Base-by-base conservation (phyloP, 2,329 filamentous ascomycete species). In the Stachybotrys chartarum region DNA sequence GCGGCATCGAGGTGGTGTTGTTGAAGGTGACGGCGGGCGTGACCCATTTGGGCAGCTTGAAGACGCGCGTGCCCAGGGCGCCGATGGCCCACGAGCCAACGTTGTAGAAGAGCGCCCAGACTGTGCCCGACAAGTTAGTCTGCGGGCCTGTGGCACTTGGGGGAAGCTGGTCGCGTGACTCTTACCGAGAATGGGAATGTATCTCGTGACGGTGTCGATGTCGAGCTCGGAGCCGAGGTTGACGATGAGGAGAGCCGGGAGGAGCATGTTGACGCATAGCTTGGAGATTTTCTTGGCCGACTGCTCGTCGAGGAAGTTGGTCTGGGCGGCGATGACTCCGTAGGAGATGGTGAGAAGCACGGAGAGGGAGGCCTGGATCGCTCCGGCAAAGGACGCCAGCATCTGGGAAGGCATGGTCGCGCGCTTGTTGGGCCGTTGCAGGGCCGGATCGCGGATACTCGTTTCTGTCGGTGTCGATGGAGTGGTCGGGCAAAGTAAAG, bases 261-360 rank as follows among this genome's bases (percentile, higher is more conserved):
- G 50, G 16, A 52, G 50, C 50, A 52, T 52, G 50, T 52, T 52
- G 10, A 52, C 50, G 35, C 50, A 52, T 42, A 52, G 35, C 50
- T 52, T 52, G 11, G 50, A 52, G 50, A 52, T 52, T 44, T 52
- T 52, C 50, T 52, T 52, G 16, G 50, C 50, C 12, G 50, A 35
- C 10, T 32, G 14, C 32, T 52, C 50, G 17, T 52, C 50, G n/a
- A 52, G 50, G 17, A 52, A 44, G 8, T 44, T 18, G n/a, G 50
- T 42, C 35, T 52, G 50, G 5, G 50, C 50, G 11, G 50, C 50
- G 35, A 52, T 42, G 17, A 52, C 50, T n/a, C 50, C 50, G 50
- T 52, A 52, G 18, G 35, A 51, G 35, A 52, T 52, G 5, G 50
- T 52, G 50, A 52, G 50, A 17, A 52, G 50, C 50, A 52, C 50